These are phyloP conservation scores for Peribolospora kevripleyi DNA, from an alignment of 768 basidiomycete genomes.

Conservation along the genomic window DNA sequence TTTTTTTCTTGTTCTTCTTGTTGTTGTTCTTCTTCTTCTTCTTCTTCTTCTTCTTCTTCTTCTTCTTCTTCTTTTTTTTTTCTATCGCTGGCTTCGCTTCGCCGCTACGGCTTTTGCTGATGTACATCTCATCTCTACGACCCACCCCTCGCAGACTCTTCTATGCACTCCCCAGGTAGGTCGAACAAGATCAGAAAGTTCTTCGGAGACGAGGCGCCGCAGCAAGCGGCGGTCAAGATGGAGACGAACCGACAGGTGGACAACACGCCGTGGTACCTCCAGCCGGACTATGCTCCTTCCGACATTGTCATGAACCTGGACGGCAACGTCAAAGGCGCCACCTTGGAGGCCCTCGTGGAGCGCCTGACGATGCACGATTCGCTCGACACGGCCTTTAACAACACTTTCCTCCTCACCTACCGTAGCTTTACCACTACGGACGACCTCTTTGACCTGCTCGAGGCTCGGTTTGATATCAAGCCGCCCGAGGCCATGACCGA, in stretches of 20 bases:
- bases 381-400: slow-evolving; percentile 50
- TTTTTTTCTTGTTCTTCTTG: no score
- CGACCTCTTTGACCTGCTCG: slow-evolving; percentile 57
- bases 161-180: slow-evolving; percentile 1
- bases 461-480: slow-evolving; percentile 51
- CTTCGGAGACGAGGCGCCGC: slow-evolving; percentile 36
- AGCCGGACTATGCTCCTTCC: slow-evolving; percentile 45
- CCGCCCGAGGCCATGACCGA: slow-evolving; percentile 42
- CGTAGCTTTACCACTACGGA: slow-evolving; percentile 72
- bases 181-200: slow-evolving; percentile 36
- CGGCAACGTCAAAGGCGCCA: slow-evolving; percentile 62
- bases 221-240: neutral
- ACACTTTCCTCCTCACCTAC: slow-evolving; percentile 86
- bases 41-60: no score
- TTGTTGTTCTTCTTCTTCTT: no score
- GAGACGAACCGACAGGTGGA: slow-evolving; percentile 1
- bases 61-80: no score
- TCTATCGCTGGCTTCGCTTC: no score
- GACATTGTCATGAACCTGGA: slow-evolving; percentile 74
- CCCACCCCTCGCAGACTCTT: neutral
- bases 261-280: slow-evolving; percentile 52
- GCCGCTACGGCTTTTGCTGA: no score
- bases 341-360: slow-evolving; percentile 61
- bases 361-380: slow-evolving; percentile 67
- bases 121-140: no score